Conservation (phyloP, 345 rosid genomes). For the Diplotaxis tenuifolia region DNA sequence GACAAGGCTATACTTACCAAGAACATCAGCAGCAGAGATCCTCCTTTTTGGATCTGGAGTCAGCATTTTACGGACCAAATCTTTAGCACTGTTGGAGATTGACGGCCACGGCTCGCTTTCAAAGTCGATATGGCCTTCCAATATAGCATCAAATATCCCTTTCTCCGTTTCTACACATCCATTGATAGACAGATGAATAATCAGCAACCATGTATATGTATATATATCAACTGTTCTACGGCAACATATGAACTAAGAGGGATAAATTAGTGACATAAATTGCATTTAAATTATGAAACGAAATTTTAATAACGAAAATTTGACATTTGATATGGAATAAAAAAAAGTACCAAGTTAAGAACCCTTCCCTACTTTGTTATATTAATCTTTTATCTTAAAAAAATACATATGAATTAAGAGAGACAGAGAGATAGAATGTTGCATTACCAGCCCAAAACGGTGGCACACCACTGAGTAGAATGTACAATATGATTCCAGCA, state of each 20-base stretch:
- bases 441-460: slow-evolving; percentile 83
- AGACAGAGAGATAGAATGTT: not conserved
- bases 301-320: too few species aligned
- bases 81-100: not conserved
- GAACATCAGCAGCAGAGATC: not conserved
- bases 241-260: not conserved
- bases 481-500: slow-evolving; percentile 77
- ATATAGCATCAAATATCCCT: not conserved
- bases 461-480: slow-evolving; percentile 88
- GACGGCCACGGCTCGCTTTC: not conserved
- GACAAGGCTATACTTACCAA: not conserved
- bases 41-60: not conserved
- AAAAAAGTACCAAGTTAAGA: too few species aligned
- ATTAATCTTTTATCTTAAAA: too few species aligned
- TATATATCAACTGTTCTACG: not conserved
- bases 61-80: not conserved
- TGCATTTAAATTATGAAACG: too few species aligned
- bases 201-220: not conserved
- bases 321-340: too few species aligned
- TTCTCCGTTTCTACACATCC: not conserved
- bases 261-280: too few species aligned
- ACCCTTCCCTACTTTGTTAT: too few species aligned
- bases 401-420: too few species aligned
- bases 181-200: not conserved
- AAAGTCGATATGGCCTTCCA: not conserved